phyloP scores from a whole-genome alignment of 805 yeast genomes.

The Lipomyces chichibuensis region DNA sequence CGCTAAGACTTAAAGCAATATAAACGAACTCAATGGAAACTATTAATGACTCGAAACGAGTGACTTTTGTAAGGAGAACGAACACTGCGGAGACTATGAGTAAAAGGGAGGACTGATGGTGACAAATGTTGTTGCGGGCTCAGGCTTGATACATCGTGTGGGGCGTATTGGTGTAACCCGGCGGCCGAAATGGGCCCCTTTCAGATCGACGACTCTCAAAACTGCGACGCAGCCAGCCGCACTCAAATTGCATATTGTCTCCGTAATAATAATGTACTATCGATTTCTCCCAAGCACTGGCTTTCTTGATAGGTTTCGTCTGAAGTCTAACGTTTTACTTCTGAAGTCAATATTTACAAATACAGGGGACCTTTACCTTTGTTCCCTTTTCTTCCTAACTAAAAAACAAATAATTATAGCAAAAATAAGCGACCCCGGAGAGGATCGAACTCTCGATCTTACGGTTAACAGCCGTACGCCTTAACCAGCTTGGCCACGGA shows the following conservation, averaged over 20 bases:
- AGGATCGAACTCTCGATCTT: constrained; percentile 37
- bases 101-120: neutral
- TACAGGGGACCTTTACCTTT: no score
- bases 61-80: neutral
- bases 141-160: no score
- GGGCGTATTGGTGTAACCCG: neutral
- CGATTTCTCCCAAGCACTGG: no score
- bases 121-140: no score
- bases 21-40: neutral
- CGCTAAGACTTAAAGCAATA: neutral
- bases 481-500: constrained; percentile 37
- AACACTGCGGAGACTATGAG: neutral
- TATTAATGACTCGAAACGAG: neutral
- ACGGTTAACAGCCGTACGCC: constrained; percentile 37
- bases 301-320: no score
- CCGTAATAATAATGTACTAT: no score
- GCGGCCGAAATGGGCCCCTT: neutral
- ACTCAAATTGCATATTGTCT: no score
- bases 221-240: neutral
- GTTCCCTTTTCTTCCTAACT: neutral
- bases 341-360: no score
- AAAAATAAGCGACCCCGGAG: constrained; percentile 33
- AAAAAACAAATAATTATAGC: neutral
- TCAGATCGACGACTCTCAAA: neutral
- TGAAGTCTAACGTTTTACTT: no score